These are phyloP conservation scores for Proteromonas lacertae DNA, from an alignment of 352 stramenopile genomes.

Conservation along the genomic window DNA sequence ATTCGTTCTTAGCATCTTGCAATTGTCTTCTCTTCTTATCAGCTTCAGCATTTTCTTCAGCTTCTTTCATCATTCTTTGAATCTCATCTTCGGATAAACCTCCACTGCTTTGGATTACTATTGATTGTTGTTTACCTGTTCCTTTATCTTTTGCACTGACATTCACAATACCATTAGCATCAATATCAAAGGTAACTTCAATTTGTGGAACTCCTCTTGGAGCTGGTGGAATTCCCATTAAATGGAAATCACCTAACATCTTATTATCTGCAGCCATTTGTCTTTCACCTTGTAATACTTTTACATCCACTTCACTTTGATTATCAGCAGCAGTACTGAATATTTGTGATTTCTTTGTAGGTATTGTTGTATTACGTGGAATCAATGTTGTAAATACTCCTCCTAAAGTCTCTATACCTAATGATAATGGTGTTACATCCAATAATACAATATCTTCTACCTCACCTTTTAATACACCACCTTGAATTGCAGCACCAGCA, in stretches of 20 bases:
- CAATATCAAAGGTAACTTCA: slow-evolving; percentile 86
- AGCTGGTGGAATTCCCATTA: slow-evolving; percentile 75
- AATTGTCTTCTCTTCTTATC: slow-evolving; percentile 66
- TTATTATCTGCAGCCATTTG: slow-evolving; percentile 94
- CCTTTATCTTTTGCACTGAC: slow-evolving; percentile 82
- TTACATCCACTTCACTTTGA: slow-evolving; percentile 77
- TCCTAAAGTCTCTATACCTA: slow-evolving; percentile 92
- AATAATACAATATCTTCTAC: slow-evolving; percentile 89
- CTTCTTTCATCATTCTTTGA: too few relatives aligned
- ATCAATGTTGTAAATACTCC: slow-evolving; percentile 90
- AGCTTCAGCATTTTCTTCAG: slow-evolving; percentile 61
- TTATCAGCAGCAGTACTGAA: slow-evolving; percentile 88
- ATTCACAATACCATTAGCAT: slow-evolving; percentile 90
- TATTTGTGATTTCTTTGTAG: slow-evolving; percentile 63
- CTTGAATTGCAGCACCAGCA: slow-evolving; percentile 82
- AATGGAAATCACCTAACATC: slow-evolving; percentile 75
- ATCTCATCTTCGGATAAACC: slow-evolving; percentile 81
- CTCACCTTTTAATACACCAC: slow-evolving; percentile 70
- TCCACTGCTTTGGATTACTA: slow-evolving; percentile 71
- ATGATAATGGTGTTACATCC: slow-evolving; percentile 78
- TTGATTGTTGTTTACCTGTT: slow-evolving; percentile 84
- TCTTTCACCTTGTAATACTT: slow-evolving; percentile 85
- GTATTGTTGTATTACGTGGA: slow-evolving; percentile 86
- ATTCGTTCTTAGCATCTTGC: slow-evolving; percentile 83
- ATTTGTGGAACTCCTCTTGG: slow-evolving; percentile 77